Conservation (phyloP, 1,139 yeast species). For the Kodamaea alishanica region DNA sequence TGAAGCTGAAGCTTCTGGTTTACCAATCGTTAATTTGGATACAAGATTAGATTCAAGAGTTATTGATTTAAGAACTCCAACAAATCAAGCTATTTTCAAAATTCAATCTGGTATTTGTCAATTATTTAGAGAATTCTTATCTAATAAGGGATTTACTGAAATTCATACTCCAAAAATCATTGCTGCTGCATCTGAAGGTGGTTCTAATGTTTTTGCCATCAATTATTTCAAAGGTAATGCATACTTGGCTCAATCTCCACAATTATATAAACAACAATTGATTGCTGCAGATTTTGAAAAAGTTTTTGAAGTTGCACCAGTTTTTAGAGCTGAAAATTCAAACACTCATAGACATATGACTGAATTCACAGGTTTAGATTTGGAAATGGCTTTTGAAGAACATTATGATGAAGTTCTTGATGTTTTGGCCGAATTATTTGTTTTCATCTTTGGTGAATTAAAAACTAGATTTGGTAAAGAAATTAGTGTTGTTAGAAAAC, state of each 20-base stretch:
- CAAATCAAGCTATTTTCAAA: slow-evolving; percentile 96
- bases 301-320: slow-evolving; percentile 96
- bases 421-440: slow-evolving; percentile 76
- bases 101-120: slow-evolving; percentile 87
- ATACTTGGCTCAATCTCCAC: slow-evolving; percentile 96
- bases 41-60: slow-evolving; percentile 94
- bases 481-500: slow-evolving; percentile 86
- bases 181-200: slow-evolving; percentile 97
- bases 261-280: slow-evolving; percentile 94
- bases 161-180: slow-evolving; percentile 93
- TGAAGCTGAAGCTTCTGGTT: slow-evolving; percentile 87
- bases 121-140: slow-evolving; percentile 84
- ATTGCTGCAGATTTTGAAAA: slow-evolving; percentile 96
- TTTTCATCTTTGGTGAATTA: slow-evolving; percentile 82
- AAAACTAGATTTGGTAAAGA: slow-evolving; percentile 76
- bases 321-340: slow-evolving; percentile 97
- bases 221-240: slow-evolving; percentile 91
- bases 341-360: slow-evolving; percentile 99
- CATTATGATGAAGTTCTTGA: slow-evolving; percentile 95
- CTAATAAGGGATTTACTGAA: slow-evolving; percentile 69
- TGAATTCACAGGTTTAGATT: slow-evolving; percentile 93
- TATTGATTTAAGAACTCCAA: slow-evolving; percentile 91
- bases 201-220: slow-evolving; percentile 92
- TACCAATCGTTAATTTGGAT: slow-evolving; percentile 93
- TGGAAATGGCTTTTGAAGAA: slow-evolving; percentile 98